Evolutionary conservation across 768 basidiomycete genomes (phyloP), one percentile per base, ranked within the genome.

Genomic region (Podaxis sp.): DNA sequence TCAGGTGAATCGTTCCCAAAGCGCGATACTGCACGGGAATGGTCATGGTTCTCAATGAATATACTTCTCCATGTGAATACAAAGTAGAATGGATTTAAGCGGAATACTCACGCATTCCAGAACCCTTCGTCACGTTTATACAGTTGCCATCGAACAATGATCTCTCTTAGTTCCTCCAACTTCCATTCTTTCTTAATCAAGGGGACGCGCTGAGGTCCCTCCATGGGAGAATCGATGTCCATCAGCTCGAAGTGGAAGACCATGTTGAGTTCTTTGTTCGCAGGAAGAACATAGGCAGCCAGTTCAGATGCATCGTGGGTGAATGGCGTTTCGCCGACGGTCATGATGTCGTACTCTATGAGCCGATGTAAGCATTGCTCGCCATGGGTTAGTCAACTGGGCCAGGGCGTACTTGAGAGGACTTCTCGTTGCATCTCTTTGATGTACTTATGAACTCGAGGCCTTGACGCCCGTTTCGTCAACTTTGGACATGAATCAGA

Each of bases 41-140:
- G 83, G 72, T 91, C 89, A 70, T 90, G 89, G 70, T 90, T 89
- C 73, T 90, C 88, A 48, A 87, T 82, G 73, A 80, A 88, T 6
- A 83, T 72, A n/a, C 86, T 87, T 56, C 49, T 22, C n/a, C 41
- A 15, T 20, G 40, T 37, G 55, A 46, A 20, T 20, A 46, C n/a
- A 41, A 17, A n/a, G 15, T 22, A n/a, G 44, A 22, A 17, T 46
- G n/a, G n/a, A 22, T 46, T 44, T 7, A 46, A 56, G 68, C 66
- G n/a, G 44, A n/a, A 8, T 56, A 58, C 83, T 65, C 65, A 87
- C 82, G 87, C 73, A 67, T 89, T 89, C 89, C 89, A 90, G 60
- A 82, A 90, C 0, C 85, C 86, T 51, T 82, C 78, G 8, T 82
- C 78, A 4, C 84, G 78, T 71, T 84, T 82, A 66, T 78, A 83